Percentiles rank a stretch among this genome's conserved stretches.
These are phyloP conservation scores for Mytilinidion resinicola DNA, from an alignment of 495 filamentous ascomycete genomes.

Conservation along the genomic window DNA sequence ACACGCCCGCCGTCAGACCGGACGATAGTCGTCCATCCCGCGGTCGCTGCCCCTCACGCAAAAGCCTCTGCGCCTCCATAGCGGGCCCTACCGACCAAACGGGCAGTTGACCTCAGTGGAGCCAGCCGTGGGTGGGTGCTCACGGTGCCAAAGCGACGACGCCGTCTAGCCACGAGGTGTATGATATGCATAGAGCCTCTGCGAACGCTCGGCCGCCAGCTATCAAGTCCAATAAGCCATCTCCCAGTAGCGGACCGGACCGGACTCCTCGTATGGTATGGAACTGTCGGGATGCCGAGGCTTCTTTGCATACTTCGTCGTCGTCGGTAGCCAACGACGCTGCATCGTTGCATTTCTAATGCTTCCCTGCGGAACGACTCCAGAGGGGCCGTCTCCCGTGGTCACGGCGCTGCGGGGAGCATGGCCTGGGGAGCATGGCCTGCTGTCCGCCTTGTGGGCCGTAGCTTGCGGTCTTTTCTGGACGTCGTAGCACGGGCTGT, in stretches of 20 bases:
- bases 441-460: too few relatives aligned
- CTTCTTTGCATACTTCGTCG: too few relatives aligned
- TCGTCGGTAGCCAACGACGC: too few relatives aligned
- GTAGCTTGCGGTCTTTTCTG: too few relatives aligned
- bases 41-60: neutral
- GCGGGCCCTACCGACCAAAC: neutral
- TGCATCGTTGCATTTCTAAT: too few relatives aligned
- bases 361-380: too few relatives aligned
- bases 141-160: neutral
- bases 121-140: neutral
- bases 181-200: neutral
- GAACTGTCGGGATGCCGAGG: neutral
- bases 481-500: too few relatives aligned
- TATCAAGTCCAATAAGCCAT: neutral
- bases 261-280: neutral
- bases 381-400: too few relatives aligned
- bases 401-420: too few relatives aligned
- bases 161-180: neutral
- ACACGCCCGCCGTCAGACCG: neutral
- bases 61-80: neutral
- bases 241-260: neutral
- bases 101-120: neutral
- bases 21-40: neutral
- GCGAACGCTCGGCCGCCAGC: neutral
- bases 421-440: too few relatives aligned